Evolutionary conservation across 768 basidiomycete species (phyloP), one percentile per base, ranked within the genome.

Genomic region (Suillus americanus): DNA sequence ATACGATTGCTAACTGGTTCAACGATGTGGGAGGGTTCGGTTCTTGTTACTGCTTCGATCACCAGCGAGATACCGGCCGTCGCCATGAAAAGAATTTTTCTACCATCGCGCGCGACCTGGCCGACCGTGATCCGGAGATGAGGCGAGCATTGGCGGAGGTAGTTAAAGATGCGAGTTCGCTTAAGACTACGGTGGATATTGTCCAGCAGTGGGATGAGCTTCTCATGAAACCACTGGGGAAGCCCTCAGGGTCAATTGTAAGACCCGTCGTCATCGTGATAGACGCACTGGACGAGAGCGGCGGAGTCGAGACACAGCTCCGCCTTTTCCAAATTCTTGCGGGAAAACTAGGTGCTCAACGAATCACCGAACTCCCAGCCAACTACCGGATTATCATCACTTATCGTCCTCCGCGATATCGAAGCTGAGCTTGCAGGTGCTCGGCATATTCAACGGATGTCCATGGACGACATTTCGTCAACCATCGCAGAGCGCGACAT

Each of bases 251-350:
- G 51, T 33, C 37, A 33, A 46, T 18, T 28, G 18, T 69, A 54
- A 67, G 68, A 16, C 74, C 69, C 41, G 66, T 73, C 12, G 53
- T 72, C 23, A 62, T 72, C 25, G 62, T 75, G 57, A 68, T 74
- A 50, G 75, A 75, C 35, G 74, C 62, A 14, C 48, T 73, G n/a
- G 68, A 71, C 43, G 68, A 66, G 48, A 68, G 65, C 38, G 64
- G 62, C 25, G 41, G 64, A 23, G 40, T 37, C 4, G 40, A 30
- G n/a, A 40, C 51, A 43, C 64, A 65, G 16, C 25, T 45, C 12
- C 35, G 14, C 8, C 62, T 74, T 48, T 69, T 76, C 20, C 4
- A 35, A 12, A 41, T 66, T 37, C 35, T 66, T 41, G 18, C 51
- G 3, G 41, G 35, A 3, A 33, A 50, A 57, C 25, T 35, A 5